Conservation (phyloP, 305 asterid genomes). For the Solanum hybrid region DNA sequence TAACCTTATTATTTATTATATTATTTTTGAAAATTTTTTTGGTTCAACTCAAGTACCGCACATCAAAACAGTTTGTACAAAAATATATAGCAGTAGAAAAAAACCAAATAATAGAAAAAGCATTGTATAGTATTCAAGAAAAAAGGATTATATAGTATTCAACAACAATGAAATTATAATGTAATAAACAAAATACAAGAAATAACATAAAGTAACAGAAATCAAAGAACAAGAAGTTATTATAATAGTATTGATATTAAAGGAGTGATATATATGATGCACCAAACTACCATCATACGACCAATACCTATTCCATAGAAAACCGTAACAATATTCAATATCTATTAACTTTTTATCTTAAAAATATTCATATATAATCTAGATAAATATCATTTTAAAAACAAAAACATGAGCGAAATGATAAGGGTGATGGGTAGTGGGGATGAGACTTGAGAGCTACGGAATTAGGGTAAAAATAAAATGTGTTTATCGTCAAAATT, state of each 20-base stretch:
- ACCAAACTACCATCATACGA: neutral
- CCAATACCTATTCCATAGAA: neutral
- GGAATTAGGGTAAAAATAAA: no score
- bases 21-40: neutral
- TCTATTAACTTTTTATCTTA: no score
- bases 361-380: no score
- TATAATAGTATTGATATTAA: neutral
- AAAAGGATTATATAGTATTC: neutral
- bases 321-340: no score
- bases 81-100: neutral
- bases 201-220: rapidly evolving
- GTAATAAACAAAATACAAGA: rapidly evolving
- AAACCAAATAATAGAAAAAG: neutral
- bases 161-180: neutral
- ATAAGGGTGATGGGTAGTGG: no score
- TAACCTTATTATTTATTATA: no score
- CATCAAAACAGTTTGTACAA: no score
- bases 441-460: no score
- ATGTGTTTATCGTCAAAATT: rapidly evolving
- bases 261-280: neutral
- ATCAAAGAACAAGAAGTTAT: neutral
- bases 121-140: neutral
- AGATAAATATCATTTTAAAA: no score
- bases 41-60: neutral
- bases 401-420: no score